These are phyloP conservation scores for Cephaloascus fragrans DNA, from an alignment of 805 yeast species.

Conservation along the genomic window DNA sequence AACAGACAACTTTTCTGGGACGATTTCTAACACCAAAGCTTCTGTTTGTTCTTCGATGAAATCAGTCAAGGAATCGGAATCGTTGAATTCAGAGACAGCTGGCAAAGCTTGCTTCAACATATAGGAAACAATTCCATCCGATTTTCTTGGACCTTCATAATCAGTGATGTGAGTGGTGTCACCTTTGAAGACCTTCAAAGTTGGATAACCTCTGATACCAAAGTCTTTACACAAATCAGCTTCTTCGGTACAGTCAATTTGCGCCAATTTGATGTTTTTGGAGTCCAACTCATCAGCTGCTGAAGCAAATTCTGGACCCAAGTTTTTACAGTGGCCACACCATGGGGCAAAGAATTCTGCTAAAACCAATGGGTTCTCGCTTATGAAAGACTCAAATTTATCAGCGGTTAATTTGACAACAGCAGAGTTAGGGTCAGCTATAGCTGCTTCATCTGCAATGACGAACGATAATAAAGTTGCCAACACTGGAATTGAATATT, in stretches of 20 bases:
- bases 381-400: conserved; percentile 55
- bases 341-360: conserved; percentile 93
- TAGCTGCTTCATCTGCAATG: conserved; percentile 45
- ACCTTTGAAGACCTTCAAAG: conserved; percentile 67
- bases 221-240: conserved; percentile 58
- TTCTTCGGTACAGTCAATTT: conserved; percentile 78
- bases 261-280: conserved; percentile 64
- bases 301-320: conserved; percentile 70
- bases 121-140: conserved; percentile 66
- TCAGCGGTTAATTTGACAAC: conserved; percentile 71
- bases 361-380: conserved; percentile 66
- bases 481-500: neutral
- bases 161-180: conserved; percentile 36
- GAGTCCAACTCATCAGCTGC: conserved; percentile 60
- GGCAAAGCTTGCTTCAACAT: conserved; percentile 82
- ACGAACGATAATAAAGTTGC: conserved; percentile 8
- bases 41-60: conserved; percentile 38
- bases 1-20: conserved; percentile 13
- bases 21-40: conserved; percentile 47
- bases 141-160: conserved; percentile 78
- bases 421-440: conserved; percentile 76
- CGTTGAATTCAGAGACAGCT: conserved; percentile 35
- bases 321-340: conserved; percentile 93
- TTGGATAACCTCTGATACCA: conserved; percentile 77
- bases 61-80: conserved; percentile 39